phyloP scores from a whole-genome alignment of 495 filamentous ascomycete species.

The Penicillium tannophilum region DNA sequence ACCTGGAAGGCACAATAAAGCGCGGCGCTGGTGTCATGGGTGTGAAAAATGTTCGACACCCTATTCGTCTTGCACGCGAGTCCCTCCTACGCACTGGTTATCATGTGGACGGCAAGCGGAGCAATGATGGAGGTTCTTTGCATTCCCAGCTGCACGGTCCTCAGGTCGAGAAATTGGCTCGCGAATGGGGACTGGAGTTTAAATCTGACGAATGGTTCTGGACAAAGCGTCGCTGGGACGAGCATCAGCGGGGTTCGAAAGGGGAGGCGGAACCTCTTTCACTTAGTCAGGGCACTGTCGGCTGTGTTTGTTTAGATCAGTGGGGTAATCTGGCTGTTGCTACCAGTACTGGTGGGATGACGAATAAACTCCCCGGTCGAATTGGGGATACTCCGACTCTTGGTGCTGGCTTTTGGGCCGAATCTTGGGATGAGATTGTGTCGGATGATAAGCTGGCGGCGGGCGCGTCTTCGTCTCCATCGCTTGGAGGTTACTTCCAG shows the following conservation, averaged over 20 bases:
- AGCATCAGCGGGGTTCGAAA: conserved; percentile 70
- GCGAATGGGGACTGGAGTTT: conserved; percentile 67
- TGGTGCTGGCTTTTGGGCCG: conserved; percentile 89
- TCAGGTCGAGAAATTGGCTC: conserved; percentile 67
- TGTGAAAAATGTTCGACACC: conserved; percentile 72
- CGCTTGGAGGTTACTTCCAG: conserved; percentile 1
- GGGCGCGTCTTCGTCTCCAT: neutral
- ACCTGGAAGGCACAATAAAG: conserved; percentile 58
- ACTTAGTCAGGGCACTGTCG: conserved; percentile 76
- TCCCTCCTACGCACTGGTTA: conserved; percentile 62
- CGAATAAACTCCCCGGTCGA: conserved; percentile 82
- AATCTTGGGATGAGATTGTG: conserved; percentile 64
- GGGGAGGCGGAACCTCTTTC: conserved; percentile 35
- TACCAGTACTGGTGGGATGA: conserved; percentile 85
- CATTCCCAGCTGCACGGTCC: conserved; percentile 70
- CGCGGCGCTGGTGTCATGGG: conserved; percentile 75
- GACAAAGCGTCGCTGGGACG: conserved; percentile 78
- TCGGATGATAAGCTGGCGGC: neutral
- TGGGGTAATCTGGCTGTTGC: conserved; percentile 74
- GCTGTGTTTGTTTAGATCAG: conserved; percentile 76
- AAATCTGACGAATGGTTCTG: conserved; percentile 75
- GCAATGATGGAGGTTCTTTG: conserved; percentile 48
- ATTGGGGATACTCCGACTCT: conserved; percentile 88
- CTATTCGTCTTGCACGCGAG: conserved; percentile 72
- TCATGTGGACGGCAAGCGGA: conserved; percentile 31